These are phyloP conservation scores for Rubia balearica DNA, from an alignment of 305 asterid species.

Conservation along the genomic window DNA sequence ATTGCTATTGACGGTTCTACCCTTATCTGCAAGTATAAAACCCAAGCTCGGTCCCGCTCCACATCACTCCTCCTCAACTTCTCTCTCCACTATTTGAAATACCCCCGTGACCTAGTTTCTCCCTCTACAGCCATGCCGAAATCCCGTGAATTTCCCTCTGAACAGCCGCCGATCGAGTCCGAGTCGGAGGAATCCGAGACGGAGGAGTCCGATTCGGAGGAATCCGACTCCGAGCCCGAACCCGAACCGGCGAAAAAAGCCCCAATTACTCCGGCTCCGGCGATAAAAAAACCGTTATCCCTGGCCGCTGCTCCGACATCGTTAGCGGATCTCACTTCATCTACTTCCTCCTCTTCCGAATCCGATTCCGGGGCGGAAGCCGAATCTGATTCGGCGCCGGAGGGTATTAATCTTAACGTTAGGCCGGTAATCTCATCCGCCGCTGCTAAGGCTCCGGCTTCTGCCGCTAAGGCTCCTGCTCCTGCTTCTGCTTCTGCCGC, in stretches of 20 bases:
- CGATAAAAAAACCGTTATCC: neutral
- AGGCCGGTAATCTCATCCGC: no score
- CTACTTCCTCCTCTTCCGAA: conserved; percentile 14
- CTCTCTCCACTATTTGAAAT: no score
- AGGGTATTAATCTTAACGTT: no score
- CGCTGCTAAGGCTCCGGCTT: conserved; percentile 1
- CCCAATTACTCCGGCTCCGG: neutral
- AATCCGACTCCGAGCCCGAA: conserved; percentile 33
- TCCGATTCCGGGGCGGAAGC: conserved; percentile 17
- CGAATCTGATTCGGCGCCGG: conserved; percentile 21
- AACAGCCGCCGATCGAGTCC: conserved; percentile 23
- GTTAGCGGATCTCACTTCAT: neutral
- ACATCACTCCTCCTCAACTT: no score
- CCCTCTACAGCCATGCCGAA: conserved; percentile 8
- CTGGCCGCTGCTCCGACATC: neutral
- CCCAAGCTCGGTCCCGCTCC: no score
- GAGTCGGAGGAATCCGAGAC: conserved; percentile 21
- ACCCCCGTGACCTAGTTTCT: neutral
- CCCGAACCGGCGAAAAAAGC: neutral
- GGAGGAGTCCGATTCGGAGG: conserved; percentile 12
- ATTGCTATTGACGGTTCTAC: no score
- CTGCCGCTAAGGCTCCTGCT: neutral
- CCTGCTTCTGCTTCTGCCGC: neutral
- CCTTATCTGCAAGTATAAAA: no score
- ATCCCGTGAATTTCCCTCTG: conserved; percentile 16